These are phyloP conservation scores for Rutidosis leptorrhynchoides DNA, from an alignment of 129 eudicot species.

Conservation along the genomic window DNA sequence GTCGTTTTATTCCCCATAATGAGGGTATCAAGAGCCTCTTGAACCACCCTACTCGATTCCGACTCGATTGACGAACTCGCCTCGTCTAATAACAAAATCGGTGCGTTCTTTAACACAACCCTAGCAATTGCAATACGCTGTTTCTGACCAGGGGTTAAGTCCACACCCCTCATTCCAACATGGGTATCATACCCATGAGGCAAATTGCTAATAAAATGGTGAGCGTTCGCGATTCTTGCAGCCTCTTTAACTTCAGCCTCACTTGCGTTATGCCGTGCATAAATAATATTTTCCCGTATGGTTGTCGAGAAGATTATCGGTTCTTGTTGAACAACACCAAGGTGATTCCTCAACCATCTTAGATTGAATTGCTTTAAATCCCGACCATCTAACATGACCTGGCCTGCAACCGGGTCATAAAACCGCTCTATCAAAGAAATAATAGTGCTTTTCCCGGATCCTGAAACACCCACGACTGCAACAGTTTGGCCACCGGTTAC, in stretches of 20 bases:
- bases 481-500: conserved; percentile 93
- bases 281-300: conserved; percentile 82
- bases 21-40: conserved; percentile 95
- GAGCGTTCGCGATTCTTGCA: conserved; percentile 95
- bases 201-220: conserved; percentile 93
- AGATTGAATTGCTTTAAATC: conserved; percentile 75
- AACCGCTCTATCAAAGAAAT: conserved; percentile 84
- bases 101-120: conserved; percentile 87
- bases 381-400: conserved; percentile 69
- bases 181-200: conserved; percentile 99
- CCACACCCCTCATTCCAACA: conserved; percentile 98
- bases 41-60: conserved; percentile 93
- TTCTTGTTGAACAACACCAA: conserved; percentile 96
- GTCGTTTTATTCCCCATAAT: conserved; percentile 96
- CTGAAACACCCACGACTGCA: conserved; percentile 96
- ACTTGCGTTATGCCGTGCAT: conserved; percentile 95
- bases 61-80: conserved; percentile 97
- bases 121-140: conserved; percentile 99
- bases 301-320: conserved; percentile 91
- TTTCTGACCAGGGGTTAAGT: conserved; percentile 93
- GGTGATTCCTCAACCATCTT: conserved; percentile 89
- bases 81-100: conserved; percentile 88
- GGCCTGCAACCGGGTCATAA: conserved; percentile 93
- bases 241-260: conserved; percentile 99
- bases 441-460: conserved; percentile 97